Evolutionary conservation across 2,329 filamentous ascomycete species (phyloP).

Genomic region (Stachybotrys echinatus): DNA sequence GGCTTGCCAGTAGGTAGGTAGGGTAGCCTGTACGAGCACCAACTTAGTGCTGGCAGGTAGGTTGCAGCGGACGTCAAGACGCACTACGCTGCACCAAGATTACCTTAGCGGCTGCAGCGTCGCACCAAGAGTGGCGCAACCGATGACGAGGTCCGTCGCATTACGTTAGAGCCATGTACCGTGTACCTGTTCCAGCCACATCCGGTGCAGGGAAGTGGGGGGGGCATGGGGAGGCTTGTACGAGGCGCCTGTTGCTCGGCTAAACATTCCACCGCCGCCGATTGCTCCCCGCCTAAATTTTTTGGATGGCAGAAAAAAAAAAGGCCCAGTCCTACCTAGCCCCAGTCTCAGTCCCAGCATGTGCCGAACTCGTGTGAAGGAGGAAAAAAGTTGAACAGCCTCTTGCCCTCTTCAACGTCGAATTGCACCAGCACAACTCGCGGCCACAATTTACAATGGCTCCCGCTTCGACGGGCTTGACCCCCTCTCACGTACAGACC

Average conservation of each 20-base stretch:
- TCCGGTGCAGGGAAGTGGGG: too few relatives aligned
- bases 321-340: too few relatives aligned
- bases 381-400: neutral
- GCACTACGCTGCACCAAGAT: neutral
- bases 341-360: too few relatives aligned
- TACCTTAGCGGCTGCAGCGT: neutral
- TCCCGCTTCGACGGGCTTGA: slow-evolving; percentile 9
- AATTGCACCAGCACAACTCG: neutral
- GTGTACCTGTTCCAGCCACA: neutral
- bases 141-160: neutral
- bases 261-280: slow-evolving; percentile 9
- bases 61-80: neutral
- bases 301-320: slow-evolving; percentile 20
- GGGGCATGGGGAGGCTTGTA: neutral
- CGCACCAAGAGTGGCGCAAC: neutral
- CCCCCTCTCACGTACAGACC: slow-evolving; percentile 14
- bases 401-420: neutral
- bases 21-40: neutral
- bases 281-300: slow-evolving; percentile 26
- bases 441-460: slow-evolving; percentile 5
- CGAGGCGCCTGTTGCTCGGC: slow-evolving; percentile 5
- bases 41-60: too few relatives aligned
- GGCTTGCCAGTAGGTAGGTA: neutral
- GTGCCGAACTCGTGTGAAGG: too few relatives aligned
- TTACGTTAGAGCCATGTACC: too few relatives aligned